A percentile compares a stretch with the other conserved stretches of the same genome.
phyloP scores from a whole-genome alignment of 225 moss, liverwort and hornwort species.

The Polytrichum commune region DNA sequence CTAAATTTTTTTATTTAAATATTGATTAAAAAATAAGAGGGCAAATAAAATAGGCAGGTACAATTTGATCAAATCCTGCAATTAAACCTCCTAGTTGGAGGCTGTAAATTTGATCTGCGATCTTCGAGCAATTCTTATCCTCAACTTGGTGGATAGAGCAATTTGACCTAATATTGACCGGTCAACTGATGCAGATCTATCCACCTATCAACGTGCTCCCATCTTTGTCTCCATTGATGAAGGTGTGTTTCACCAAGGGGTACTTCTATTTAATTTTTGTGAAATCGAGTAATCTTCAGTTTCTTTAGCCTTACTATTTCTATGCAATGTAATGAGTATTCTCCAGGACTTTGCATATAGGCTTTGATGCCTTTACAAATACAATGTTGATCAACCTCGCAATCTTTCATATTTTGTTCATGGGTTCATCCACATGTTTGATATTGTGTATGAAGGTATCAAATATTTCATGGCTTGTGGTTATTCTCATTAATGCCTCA shows the following conservation, averaged over 20 bases:
- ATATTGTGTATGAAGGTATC: background rate
- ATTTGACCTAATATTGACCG: background rate
- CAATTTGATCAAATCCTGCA: background rate
- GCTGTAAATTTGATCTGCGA: background rate
- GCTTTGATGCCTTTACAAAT: too few relatives aligned
- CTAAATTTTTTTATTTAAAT: too few relatives aligned
- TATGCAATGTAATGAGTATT: too few relatives aligned
- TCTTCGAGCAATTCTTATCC: background rate
- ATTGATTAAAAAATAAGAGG: too few relatives aligned
- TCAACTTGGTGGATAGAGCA: background rate
- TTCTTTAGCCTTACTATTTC: too few relatives aligned
- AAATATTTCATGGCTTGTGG: too few relatives aligned
- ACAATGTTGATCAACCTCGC: too few relatives aligned
- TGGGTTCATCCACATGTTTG: background rate
- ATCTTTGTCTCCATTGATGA: slow-evolving; percentile 52
- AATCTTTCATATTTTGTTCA: too few relatives aligned
- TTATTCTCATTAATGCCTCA: too few relatives aligned
- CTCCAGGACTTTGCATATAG: too few relatives aligned
- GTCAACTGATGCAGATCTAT: slow-evolving; percentile 33
- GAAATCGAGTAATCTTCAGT: too few relatives aligned
- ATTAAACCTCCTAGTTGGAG: background rate
- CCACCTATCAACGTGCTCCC: slow-evolving; percentile 53
- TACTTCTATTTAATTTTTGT: too few relatives aligned
- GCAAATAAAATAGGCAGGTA: slow-evolving; percentile 53
- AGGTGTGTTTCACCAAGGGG: slow-evolving; percentile 13